These are phyloP conservation scores for Ceratocystis albifundus DNA, from an alignment of 2,329 filamentous ascomycete genomes.

Conservation along the genomic window DNA sequence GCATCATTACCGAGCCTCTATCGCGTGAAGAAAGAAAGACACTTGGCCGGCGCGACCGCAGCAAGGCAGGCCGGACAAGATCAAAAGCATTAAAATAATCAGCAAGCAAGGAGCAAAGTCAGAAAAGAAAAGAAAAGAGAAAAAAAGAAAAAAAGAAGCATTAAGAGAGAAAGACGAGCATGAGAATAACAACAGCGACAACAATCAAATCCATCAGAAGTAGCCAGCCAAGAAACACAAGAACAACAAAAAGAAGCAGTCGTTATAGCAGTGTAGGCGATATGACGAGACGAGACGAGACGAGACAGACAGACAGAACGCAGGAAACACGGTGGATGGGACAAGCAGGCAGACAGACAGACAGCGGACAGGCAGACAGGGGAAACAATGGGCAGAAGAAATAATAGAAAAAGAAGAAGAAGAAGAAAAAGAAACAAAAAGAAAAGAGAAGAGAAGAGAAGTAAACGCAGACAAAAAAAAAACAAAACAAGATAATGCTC, in stretches of 20 bases:
- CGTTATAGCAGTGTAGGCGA: too few species aligned
- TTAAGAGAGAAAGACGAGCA: not conserved
- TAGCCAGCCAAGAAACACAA: not conserved
- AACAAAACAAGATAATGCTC: conserved; percentile 8
- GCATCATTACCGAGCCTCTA: too few species aligned
- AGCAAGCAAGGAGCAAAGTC: not conserved
- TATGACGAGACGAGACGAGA: too few species aligned
- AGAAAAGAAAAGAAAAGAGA: too few species aligned
- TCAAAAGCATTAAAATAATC: not conserved
- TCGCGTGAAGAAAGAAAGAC: too few species aligned
- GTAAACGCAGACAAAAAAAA: not conserved
- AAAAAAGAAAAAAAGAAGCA: too few species aligned
- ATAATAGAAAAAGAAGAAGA: not conserved
- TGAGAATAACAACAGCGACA: too few species aligned
- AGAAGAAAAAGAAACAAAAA: not conserved
- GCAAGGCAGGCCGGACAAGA: not conserved
- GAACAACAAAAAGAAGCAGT: conserved; percentile 1
- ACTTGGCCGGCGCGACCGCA: not conserved
- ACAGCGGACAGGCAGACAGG: not conserved
- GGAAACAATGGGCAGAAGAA: not conserved
- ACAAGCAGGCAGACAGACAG: not conserved
- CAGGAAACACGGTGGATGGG: not conserved
- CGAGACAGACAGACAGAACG: too few species aligned
- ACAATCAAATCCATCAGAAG: not conserved
- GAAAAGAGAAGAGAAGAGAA: not conserved